Evolutionary conservation across 1,284 basidiomycete species (phyloP).

Genomic region (Coniferiporia weirii): DNA sequence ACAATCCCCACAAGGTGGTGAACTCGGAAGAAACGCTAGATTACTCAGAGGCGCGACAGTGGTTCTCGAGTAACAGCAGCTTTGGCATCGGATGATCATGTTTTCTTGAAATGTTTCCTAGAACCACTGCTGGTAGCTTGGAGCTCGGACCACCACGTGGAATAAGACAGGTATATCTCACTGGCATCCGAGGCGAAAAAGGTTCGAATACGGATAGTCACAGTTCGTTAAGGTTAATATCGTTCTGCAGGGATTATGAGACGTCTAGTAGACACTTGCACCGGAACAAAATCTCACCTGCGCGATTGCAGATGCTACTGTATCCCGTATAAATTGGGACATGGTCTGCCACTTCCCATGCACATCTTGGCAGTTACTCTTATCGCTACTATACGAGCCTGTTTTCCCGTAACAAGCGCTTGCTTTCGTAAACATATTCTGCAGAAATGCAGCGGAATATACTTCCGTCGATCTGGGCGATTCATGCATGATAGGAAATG

Average conservation of each 20-base stretch:
- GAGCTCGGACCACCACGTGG: background rate
- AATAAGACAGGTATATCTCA: too few species aligned
- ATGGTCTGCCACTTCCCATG: background rate
- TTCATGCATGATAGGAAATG: background rate
- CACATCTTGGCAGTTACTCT: background rate
- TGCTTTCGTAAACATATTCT: background rate
- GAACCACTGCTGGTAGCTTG: background rate
- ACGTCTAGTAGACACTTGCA: too few species aligned
- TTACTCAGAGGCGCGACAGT: too few species aligned
- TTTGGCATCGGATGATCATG: too few species aligned
- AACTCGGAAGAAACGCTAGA: too few species aligned
- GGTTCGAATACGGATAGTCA: background rate
- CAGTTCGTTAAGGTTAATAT: background rate
- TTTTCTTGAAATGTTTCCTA: too few species aligned
- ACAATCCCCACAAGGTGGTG: too few species aligned
- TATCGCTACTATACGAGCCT: background rate
- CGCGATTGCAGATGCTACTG: background rate
- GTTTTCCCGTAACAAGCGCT: background rate
- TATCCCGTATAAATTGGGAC: background rate
- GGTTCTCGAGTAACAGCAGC: too few species aligned
- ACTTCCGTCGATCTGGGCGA: background rate
- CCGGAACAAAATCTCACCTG: background rate
- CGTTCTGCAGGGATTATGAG: background rate
- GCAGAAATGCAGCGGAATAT: background rate
- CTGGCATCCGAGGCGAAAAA: too few species aligned